These are phyloP conservation scores for Cladosporium sp. DNA, from an alignment of 2,329 filamentous ascomycete species.

Conservation along the genomic window DNA sequence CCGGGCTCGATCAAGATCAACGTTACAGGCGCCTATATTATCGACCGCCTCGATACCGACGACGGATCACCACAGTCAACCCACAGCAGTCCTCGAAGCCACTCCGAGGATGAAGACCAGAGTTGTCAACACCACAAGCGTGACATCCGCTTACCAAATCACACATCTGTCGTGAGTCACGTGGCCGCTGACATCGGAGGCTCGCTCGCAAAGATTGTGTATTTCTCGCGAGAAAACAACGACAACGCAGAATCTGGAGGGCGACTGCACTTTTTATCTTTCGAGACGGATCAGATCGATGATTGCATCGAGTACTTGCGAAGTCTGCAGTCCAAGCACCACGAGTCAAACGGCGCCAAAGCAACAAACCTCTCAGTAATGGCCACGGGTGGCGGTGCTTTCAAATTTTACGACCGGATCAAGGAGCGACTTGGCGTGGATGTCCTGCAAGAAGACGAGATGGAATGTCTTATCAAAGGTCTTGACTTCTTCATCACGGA, in stretches of 20 bases:
- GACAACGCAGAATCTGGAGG: slow-evolving; percentile 69
- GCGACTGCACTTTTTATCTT: slow-evolving; percentile 89
- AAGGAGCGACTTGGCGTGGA: slow-evolving; percentile 80
- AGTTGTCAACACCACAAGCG: slow-evolving; percentile 73
- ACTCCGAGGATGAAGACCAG: slow-evolving; percentile 47
- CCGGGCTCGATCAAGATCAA: slow-evolving; percentile 85
- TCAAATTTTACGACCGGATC: slow-evolving; percentile 94
- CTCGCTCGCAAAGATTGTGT: slow-evolving; percentile 92
- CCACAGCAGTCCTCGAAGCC: slow-evolving; percentile 40
- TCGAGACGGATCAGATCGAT: slow-evolving; percentile 93
- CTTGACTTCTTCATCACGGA: slow-evolving; percentile 99
- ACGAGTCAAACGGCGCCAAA: slow-evolving; percentile 69
- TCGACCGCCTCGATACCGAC: slow-evolving; percentile 67
- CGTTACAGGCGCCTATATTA: slow-evolving; percentile 93
- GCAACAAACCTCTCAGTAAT: slow-evolving; percentile 75
- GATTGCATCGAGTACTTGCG: slow-evolving; percentile 91
- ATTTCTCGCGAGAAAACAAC: slow-evolving; percentile 78
- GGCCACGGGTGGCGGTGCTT: slow-evolving; percentile 93
- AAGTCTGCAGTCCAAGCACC: slow-evolving; percentile 78
- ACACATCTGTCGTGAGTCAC: slow-evolving; percentile 92
- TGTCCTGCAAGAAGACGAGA: slow-evolving; percentile 91
- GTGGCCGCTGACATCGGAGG: slow-evolving; percentile 98
- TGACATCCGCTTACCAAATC: slow-evolving; percentile 94
- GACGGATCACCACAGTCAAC: slow-evolving; percentile 28
- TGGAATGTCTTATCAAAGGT: slow-evolving; percentile 93